phyloP scores from a whole-genome alignment of 257 asterid species.

The Solanum virginianum region DNA sequence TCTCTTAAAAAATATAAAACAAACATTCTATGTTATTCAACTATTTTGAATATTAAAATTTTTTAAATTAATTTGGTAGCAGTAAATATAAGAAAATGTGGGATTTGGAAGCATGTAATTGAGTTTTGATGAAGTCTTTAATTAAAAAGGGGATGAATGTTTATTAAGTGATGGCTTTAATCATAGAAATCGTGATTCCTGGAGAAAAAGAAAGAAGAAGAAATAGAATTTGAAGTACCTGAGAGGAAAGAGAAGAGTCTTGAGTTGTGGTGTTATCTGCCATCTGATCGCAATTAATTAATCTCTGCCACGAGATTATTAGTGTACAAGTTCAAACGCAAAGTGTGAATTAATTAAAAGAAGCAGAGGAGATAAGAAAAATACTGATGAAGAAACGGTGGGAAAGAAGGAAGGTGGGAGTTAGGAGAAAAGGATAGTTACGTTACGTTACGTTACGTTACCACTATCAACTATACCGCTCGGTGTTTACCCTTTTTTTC shows the following conservation, averaged over 20 bases:
- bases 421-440: not conserved
- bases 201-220: not conserved
- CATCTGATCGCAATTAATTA: conserved; percentile 1
- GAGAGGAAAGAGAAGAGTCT: conserved; percentile 6
- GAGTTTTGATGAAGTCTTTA: too few species aligned
- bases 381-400: not conserved
- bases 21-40: too few species aligned
- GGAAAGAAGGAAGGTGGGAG: not conserved
- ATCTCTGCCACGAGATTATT: not conserved
- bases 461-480: not conserved
- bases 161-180: too few species aligned
- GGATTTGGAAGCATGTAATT: too few species aligned
- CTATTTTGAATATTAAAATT: too few species aligned
- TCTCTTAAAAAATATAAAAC: too few species aligned
- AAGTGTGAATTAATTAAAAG: not conserved
- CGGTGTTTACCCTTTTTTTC: not conserved
- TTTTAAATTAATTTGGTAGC: too few species aligned
- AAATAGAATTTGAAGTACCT: conserved; percentile 8
- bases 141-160: too few species aligned
- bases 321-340: too few species aligned
- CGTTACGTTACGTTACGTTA: not conserved
- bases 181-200: not conserved
- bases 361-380: conserved; percentile 9
- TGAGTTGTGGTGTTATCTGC: conserved; percentile 2
- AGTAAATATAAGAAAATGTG: not conserved